Evolutionary conservation across 805 yeast species (phyloP).

Genomic region (Starmerella vitae): DNA sequence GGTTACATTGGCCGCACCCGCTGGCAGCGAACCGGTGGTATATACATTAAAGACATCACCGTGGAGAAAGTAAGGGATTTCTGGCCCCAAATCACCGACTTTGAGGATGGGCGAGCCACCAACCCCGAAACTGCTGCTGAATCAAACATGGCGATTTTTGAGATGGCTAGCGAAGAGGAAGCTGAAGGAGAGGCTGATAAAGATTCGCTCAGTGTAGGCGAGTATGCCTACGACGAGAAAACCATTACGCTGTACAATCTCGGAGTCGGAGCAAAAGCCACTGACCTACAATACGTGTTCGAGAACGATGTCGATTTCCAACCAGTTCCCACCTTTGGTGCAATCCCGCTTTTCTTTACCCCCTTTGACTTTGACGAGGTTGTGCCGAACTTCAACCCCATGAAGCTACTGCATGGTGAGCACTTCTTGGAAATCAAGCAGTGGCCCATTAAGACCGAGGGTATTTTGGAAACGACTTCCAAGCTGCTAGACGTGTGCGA

Average conservation of each 20-base stretch:
- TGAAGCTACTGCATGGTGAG: conserved; percentile 86
- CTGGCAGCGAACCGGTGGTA: conserved; percentile 90
- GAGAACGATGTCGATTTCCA: conserved; percentile 69
- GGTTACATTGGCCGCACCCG: conserved; percentile 94
- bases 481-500: conserved; percentile 62
- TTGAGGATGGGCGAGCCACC: conserved; percentile 40
- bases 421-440: conserved; percentile 68
- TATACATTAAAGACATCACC: conserved; percentile 38
- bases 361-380: conserved; percentile 45
- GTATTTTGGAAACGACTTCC: conserved; percentile 44
- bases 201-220: conserved; percentile 37
- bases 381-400: conserved; percentile 75
- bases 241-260: conserved; percentile 75
- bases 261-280: conserved; percentile 72
- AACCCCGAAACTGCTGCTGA: conserved; percentile 55
- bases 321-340: conserved; percentile 81
- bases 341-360: conserved; percentile 66
- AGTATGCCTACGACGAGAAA: conserved; percentile 47
- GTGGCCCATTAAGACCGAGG: conserved; percentile 68
- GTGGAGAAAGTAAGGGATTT: conserved; percentile 62
- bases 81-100: conserved; percentile 56
- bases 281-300: conserved; percentile 63
- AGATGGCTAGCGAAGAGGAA: conserved; percentile 32
- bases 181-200: conserved; percentile 34
- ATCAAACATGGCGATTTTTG: conserved; percentile 63